Percentiles rank a stretch among this genome's conserved stretches.
These are phyloP conservation scores for Pilobolus umbonatus DNA, from an alignment of 192 early-diverging fungal genomes.

Conservation along the genomic window DNA sequence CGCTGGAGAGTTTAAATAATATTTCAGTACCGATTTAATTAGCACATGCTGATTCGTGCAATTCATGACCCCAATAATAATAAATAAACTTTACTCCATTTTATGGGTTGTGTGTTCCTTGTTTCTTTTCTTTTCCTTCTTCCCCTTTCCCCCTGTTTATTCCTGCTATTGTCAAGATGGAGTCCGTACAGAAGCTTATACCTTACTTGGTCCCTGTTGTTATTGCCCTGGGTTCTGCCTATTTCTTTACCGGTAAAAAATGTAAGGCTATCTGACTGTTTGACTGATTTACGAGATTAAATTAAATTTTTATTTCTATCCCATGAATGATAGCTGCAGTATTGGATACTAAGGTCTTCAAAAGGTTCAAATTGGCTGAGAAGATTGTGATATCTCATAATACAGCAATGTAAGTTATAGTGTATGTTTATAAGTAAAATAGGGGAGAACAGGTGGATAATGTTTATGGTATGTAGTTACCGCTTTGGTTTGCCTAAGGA, in stretches of 20 bases:
- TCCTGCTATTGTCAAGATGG: constrained; percentile 7
- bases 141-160: constrained; percentile 4
- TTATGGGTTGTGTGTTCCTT: constrained; percentile 9
- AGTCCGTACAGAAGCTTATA: constrained; percentile 22
- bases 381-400: constrained; percentile 78
- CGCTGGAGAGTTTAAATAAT: constrained; percentile 17
- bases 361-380: constrained; percentile 71
- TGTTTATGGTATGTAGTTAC: constrained; percentile 49
- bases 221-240: constrained; percentile 20
- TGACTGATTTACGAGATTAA: no score
- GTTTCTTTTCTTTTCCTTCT: constrained; percentile 4
- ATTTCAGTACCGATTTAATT: no score
- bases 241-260: constrained; percentile 28
- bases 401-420: constrained; percentile 68
- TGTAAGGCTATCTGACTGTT: constrained; percentile 17
- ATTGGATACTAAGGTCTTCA: constrained; percentile 66
- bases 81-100: no score
- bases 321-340: constrained; percentile 36
- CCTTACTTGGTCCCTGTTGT: constrained; percentile 27
- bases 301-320: no score
- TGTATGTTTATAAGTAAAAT: not conserved
- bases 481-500: constrained; percentile 78
- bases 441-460: not conserved
- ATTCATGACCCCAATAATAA: no score
- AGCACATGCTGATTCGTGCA: no score